Base-by-base conservation (phyloP, 202 grass and related monocot species). In the Digitaria exilis region DNA sequence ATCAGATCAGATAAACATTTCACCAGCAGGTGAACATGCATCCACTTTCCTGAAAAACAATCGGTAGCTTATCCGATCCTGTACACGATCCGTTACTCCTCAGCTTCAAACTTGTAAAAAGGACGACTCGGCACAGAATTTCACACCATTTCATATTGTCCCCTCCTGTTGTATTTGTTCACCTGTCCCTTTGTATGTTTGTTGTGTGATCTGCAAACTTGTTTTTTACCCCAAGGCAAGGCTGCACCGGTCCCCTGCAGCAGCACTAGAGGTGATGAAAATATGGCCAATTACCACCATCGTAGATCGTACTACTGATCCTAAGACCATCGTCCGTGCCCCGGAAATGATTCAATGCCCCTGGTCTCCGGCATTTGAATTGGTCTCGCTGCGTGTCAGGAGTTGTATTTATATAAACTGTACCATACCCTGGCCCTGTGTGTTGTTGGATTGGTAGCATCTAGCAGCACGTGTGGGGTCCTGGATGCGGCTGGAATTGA, bases 191-290 rank as follows among this genome's bases (percentile, higher is more conserved):
- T 83, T 79, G 84, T 77, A 54, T 21, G 79, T 75, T 84, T 73
- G 88, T 63, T 84, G 67, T 80, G 50, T 59, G 68, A 72, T 73
- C 90, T 73, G 73, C 73, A 82, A 49, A 65, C 82, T 82, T 88
- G 59, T 70, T 84, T 87, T 90, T 87, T 76, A 87, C 75, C 78
- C 73, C 52, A 85, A 79, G n/a, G n/a, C n/a, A n/a, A n/a, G 79
- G 55, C 34, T 74, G 69, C 26, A 6, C 69, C 28, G 62, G 61
- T 32, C 22, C 76, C n/a, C 16, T 5, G 52, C 52, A 73, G 28
- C 42, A 37, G 46, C 67, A 72, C n/a, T n/a, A n/a, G n/a, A n/a
- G n/a, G n/a, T n/a, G n/a, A n/a, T n/a, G n/a, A n/a, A n/a, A n/a
- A n/a, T n/a, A n/a, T n/a, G n/a, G n/a, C n/a, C n/a, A n/a, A n/a